A percentile compares a stretch with the other conserved stretches of the same genome.
Evolutionary conservation across 78 protist species (phyloP).

Genomic region (Dictyostelium discoideum): DNA sequence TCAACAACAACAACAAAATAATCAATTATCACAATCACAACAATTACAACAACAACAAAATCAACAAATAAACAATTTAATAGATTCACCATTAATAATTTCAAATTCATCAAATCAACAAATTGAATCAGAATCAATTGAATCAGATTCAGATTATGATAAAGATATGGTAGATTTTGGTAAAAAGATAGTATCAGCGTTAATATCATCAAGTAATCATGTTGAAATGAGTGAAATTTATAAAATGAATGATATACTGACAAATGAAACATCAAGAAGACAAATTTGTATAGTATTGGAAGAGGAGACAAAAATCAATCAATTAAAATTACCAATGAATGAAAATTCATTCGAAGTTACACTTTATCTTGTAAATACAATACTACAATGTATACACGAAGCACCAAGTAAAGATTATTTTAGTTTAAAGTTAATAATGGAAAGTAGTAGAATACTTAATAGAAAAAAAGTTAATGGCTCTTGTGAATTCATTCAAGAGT

Average conservation of each 20-base stretch:
- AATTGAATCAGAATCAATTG: background rate
- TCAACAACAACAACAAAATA: background rate
- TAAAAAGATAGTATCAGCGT: slow-evolving; percentile 68
- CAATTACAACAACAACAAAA: background rate
- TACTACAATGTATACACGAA: slow-evolving; percentile 52
- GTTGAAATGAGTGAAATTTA: slow-evolving; percentile 75
- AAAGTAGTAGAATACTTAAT: slow-evolving; percentile 42
- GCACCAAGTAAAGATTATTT: slow-evolving; percentile 35
- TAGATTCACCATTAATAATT: background rate
- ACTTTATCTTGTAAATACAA: slow-evolving; percentile 42
- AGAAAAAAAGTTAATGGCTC: slow-evolving; percentile 53
- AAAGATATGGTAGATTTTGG: slow-evolving; percentile 63
- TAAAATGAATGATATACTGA: slow-evolving; percentile 47
- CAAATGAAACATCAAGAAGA: slow-evolving; percentile 52
- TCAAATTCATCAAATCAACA: background rate
- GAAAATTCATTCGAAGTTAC: slow-evolving; percentile 71
- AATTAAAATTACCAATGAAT: slow-evolving; percentile 74
- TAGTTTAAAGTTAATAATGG: slow-evolving; percentile 71
- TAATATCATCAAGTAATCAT: slow-evolving; percentile 67
- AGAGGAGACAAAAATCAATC: slow-evolving; percentile 62
- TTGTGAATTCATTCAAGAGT: slow-evolving; percentile 75
- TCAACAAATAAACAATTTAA: background rate
- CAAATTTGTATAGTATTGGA: slow-evolving; percentile 51
- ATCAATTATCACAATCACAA: background rate
- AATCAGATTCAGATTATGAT: slow-evolving; percentile 24